Base-by-base conservation (phyloP, 2,329 filamentous ascomycete genomes). In the Microdochium paspali region DNA sequence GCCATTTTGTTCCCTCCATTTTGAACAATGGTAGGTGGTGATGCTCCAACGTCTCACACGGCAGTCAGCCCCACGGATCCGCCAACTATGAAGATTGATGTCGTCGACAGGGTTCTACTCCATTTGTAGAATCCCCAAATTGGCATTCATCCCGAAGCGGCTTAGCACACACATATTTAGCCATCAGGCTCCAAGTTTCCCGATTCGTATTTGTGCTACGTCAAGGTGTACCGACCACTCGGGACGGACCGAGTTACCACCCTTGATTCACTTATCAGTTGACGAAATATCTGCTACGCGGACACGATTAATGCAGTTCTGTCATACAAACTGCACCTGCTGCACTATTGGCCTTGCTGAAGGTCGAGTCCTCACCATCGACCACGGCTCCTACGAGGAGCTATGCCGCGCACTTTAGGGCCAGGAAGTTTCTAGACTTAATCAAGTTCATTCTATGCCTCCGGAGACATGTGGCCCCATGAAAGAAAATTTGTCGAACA, bases 241-340 rank as follows among this genome's bases (percentile, higher is more conserved):
- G n/a, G n/a, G n/a, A n/a, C n/a, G n/a, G n/a, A n/a, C n/a, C n/a
- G n/a, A n/a, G n/a, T n/a, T n/a, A n/a, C n/a, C n/a, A n/a, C 13
- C 18, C 13, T 4, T 15, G 31, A 35, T 12, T 30, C 18, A 18
- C 31, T 35, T 12, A 35, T 18, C 31, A 15, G 5, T 35, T 35
- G 31, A 6, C 5, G 6, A 6, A 35, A 35, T 15, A 35, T 15
- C 28, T 21, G 15, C 0, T 20, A 24, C 12, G 9, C 10, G 57
- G 56, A 12, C 53, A 53, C 23, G 53, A 56, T 45, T 55, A 54
- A n/a, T 53, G 54, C 15, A 56, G n/a, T n/a, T 61, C 20, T 61
- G 58, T 44, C 57, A 60, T 25, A 60, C 57, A 6, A 56, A 61
- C 40, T 55, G 58, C 43, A 56, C 54, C 6, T 53, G 55, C 26